Base-by-base conservation (phyloP, 768 basidiomycete species). In the Lentinula guzmanii region DNA sequence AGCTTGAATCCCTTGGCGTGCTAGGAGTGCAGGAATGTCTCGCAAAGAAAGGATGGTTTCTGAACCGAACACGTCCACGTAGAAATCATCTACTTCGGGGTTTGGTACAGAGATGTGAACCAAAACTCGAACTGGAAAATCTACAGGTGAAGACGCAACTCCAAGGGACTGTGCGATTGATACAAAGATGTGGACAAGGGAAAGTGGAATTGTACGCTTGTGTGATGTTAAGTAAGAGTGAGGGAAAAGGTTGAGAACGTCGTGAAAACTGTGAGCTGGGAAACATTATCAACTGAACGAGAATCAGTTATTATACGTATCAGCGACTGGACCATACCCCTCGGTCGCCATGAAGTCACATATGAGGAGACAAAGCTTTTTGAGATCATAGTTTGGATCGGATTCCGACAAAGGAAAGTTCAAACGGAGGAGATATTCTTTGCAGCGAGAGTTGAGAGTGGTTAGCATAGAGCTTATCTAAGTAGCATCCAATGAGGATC, bases 101-200 rank as follows among this genome's bases (percentile, higher is more conserved):
- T 77, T 70, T 3, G 74, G 70, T 39, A 61, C 62, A 0, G 76
- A 73, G 10, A 89, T 77, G 58, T 83, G 74, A 11, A 76, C 83
- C 37, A 87, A 67, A 13, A 89, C 86, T 55, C 76, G 77, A 8
- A 71, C 70, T 5, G 86, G 87, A 60, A 85, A 85, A 65, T 83
- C 78, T 16, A 85, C 69, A 0, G 86, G 86, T 4, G 74, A 75
- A 0, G 84, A 84, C 7, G 68, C 63, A 16, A 88, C 72, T 28
- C 79, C 82, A 0, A 87, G 68, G 37, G 82, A 77, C 15, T 77
- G 75, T 16, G 79, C 78, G 48, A 89, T 70, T 16, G 79, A 77
- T 11, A 82, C 77, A 62, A 86, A 89, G 24, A 86, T 67, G 70
- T 82, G 84, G 42, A 81, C 80, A 46, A 88, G 73, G 10, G 84